Evolutionary conservation across 345 rosid genomes (phyloP), one percentile per base, ranked within the genome.

Genomic region (Crucihimalaya himalaica): DNA sequence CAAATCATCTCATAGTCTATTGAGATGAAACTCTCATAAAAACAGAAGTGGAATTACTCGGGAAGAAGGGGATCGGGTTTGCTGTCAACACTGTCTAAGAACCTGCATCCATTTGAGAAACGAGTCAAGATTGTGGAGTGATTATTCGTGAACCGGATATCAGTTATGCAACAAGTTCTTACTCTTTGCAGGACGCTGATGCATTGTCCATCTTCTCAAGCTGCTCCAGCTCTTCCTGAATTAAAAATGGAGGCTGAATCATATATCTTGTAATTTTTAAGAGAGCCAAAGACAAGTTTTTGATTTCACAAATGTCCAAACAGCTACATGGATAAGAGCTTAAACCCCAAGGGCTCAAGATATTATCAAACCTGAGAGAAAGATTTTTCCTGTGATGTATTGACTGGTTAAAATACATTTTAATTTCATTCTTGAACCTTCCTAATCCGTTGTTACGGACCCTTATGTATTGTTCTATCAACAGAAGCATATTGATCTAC

Each of bases 21-120:
- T 16, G 51, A 46, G n/a, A 23, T 12, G 10, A 25, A 35, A 20
- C 18, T 27, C 0, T 15, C 15, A 9, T 16, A 77, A 23, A 11
- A 45, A 11, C 16, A 63, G 4, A 56, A 40, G 48, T 19, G 52
- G 46, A 71, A 51, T 81, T 84, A 93, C 98, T 70, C 63, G 37
- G 94, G 87, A 31, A 93, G 90, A 23, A 91, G 83, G 1, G 97
- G 96, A 79, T 93, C 97, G 0, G 97, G 92, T 42, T 57, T 82
- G 45, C 21, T 80, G 42, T 86, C 85, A 58, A 91, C 96, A 68
- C 70, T 80, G 63, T 55, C 71, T 40, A 84, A 78, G 78, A 87
- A 75, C 83, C 98, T 93, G 85, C 70, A 78, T 40, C 45, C 27
- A 52, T 43, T 32, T 13, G 27, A 48, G 35, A 46, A 50, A 64